These are phyloP conservation scores for Drechslerella stenobrocha DNA, from an alignment of 2,329 filamentous ascomycete species.

Conservation along the genomic window DNA sequence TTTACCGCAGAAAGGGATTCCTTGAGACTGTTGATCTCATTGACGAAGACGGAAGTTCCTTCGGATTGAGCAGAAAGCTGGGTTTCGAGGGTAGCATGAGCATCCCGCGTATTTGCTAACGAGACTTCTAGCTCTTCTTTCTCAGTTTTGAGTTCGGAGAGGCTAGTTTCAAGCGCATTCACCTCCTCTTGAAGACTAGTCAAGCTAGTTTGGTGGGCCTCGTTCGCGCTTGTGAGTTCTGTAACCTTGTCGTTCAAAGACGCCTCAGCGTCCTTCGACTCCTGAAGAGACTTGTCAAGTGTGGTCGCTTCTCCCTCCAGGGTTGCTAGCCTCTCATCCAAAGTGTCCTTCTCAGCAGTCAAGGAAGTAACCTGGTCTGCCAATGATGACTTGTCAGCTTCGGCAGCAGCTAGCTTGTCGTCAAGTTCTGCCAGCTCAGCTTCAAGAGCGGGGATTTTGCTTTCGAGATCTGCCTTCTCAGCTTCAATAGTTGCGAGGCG, in stretches of 20 bases:
- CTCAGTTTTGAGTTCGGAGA: constrained; percentile 23
- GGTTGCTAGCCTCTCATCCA: constrained; percentile 13
- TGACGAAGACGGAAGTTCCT: constrained; percentile 33
- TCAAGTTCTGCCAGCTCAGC: constrained; percentile 13
- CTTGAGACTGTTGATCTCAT: constrained; percentile 42
- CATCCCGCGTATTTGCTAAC: constrained; percentile 34
- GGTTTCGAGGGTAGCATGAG: constrained; percentile 43
- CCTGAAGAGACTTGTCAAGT: constrained; percentile 17
- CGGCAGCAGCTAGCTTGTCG: constrained; percentile 14
- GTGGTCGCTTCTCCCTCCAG: constrained; percentile 19
- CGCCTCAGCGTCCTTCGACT: constrained; percentile 18
- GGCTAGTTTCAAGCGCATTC: constrained; percentile 8
- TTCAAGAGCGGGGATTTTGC: constrained; percentile 7
- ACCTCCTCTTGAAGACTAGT: constrained; percentile 14
- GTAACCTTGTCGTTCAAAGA: constrained; percentile 20
- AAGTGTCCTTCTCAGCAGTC: constrained; percentile 12
- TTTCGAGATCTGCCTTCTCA: constrained; percentile 13
- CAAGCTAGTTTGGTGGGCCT: constrained; percentile 15
- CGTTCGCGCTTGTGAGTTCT: constrained; percentile 25
- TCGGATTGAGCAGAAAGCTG: constrained; percentile 39
- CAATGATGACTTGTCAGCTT: constrained; percentile 18
- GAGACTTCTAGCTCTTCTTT: constrained; percentile 38
- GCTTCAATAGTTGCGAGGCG: constrained; percentile 12
- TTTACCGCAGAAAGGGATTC: constrained; percentile 22
- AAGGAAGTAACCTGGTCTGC: background rate